Evolutionary conservation across 352 stramenopile genomes (phyloP), one percentile per base, ranked within the genome.

Genomic region (Thalassiosira livingstoniorum): DNA sequence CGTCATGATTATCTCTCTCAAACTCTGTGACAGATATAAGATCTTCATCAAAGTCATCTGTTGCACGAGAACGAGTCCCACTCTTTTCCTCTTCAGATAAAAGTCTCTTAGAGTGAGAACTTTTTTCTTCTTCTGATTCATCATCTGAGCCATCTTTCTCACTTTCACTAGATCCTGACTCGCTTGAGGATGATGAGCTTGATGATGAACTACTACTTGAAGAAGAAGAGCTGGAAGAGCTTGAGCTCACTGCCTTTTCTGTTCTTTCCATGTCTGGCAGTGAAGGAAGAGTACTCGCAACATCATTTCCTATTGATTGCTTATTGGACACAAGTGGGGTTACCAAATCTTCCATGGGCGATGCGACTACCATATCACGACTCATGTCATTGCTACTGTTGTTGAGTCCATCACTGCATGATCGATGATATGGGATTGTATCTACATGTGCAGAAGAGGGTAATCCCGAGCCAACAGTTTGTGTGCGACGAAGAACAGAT

Each of bases 21-120:
- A 85, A 83, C 58, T 91, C 89, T 39, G 77, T 83, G n/a, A 77
- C 83, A 18, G 85, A 91, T 7, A 80, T 77, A 64, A 87, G 88
- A 35, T 67, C 82, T 66, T 88, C 80, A 29, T 91, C 80, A 67
- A 84, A 91, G 29, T 91, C 82, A 25, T 74, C 61, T 11, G 61
- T 69, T n/a, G 61, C 61, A 55, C 61, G 61, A 23, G n/a, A n/a
- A n/a, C n/a, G n/a, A n/a, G n/a, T 58, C 31, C 72, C 79, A 75
- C 71, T 53, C 21, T 64, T 76, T 29, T 86, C 78, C 62, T 55
- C 61, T 34, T 86, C 78, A 21, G 61, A 66, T 47, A 82, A 42
- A n/a, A 23, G 43, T 27, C 37, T 27, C 11, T 60, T 72, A 31
- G 34, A 66, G 51, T 11, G 64, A 64, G 2, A 31, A 54, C 27